phyloP scores from a whole-genome alignment of 768 basidiomycete genomes.

The Xerocomellus dryophilus region DNA sequence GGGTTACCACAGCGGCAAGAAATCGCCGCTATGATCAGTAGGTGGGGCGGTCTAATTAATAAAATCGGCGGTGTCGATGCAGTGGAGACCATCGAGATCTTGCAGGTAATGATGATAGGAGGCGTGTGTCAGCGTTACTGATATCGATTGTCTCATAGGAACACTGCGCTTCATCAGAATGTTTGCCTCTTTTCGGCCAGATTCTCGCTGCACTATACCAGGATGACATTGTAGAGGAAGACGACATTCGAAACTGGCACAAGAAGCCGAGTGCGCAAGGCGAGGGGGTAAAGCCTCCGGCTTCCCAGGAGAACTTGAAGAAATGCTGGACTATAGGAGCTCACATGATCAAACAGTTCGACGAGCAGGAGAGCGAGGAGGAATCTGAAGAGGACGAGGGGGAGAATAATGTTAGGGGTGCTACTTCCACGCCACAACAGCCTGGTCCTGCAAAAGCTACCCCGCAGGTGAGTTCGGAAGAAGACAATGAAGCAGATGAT shows the following conservation, averaged over 20 bases:
- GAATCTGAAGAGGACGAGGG: slow-evolving; percentile 33
- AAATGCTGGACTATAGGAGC: slow-evolving; percentile 70
- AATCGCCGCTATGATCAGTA: slow-evolving; percentile 56
- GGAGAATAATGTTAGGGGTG: slow-evolving; percentile 11
- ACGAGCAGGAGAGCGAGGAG: slow-evolving; percentile 66
- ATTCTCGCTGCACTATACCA: slow-evolving; percentile 87
- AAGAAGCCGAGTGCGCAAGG: slow-evolving; percentile 52
- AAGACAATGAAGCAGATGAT: slow-evolving; percentile 5
- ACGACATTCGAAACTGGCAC: slow-evolving; percentile 89
- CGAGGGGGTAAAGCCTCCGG: slow-evolving; percentile 40
- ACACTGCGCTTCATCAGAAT: slow-evolving; percentile 62
- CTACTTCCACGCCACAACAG: background rate
- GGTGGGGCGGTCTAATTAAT: slow-evolving; percentile 84
- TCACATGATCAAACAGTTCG: slow-evolving; percentile 77
- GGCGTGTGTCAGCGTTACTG: background rate
- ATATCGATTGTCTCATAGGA: slow-evolving; percentile 38
- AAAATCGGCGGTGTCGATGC: slow-evolving; percentile 81
- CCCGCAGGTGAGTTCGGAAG: background rate
- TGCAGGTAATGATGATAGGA: slow-evolving; percentile 57
- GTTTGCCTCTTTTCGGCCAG: slow-evolving; percentile 74
- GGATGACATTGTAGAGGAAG: slow-evolving; percentile 87
- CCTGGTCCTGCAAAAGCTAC: background rate
- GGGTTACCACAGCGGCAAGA: slow-evolving; percentile 58
- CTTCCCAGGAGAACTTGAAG: slow-evolving; percentile 51
- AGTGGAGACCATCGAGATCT: slow-evolving; percentile 70